Conservation (phyloP, 2,329 filamentous ascomycete species). For the Metarhizium anisopliae region DNA sequence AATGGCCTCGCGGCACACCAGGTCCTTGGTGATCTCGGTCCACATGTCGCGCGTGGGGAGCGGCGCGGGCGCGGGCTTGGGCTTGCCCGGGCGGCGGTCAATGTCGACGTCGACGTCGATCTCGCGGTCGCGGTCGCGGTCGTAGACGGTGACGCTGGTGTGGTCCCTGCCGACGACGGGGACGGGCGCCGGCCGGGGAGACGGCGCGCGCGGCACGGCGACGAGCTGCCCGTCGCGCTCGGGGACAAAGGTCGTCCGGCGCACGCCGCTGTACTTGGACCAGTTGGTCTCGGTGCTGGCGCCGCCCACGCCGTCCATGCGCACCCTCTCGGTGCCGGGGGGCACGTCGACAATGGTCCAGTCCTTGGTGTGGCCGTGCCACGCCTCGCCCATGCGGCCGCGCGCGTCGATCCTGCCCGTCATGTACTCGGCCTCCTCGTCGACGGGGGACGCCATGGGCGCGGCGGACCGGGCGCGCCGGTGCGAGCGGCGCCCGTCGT, state of each 20-base stretch:
- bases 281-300: constrained; percentile 69
- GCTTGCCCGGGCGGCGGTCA: constrained; percentile 27
- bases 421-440: constrained; percentile 58
- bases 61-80: constrained; percentile 25
- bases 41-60: constrained; percentile 62
- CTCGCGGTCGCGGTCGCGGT: constrained; percentile 35
- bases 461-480: constrained; percentile 45
- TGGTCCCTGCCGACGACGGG: constrained; percentile 23
- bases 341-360: constrained; percentile 82
- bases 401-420: constrained; percentile 47
- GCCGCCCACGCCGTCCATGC: constrained; percentile 70
- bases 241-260: constrained; percentile 64
- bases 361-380: constrained; percentile 62
- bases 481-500: constrained; percentile 30
- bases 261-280: constrained; percentile 70
- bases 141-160: constrained; percentile 38
- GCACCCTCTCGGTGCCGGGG: constrained; percentile 72
- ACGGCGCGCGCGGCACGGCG: constrained; percentile 14
- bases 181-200: constrained; percentile 8
- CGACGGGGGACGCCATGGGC: constrained; percentile 28
- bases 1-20: constrained; percentile 81
- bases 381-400: constrained; percentile 63
- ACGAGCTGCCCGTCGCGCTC: constrained; percentile 45
- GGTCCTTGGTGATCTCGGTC: constrained; percentile 94
- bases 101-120: constrained; percentile 47